Conservation (phyloP, 768 basidiomycete species). For the Pulveroboletus frians region DNA sequence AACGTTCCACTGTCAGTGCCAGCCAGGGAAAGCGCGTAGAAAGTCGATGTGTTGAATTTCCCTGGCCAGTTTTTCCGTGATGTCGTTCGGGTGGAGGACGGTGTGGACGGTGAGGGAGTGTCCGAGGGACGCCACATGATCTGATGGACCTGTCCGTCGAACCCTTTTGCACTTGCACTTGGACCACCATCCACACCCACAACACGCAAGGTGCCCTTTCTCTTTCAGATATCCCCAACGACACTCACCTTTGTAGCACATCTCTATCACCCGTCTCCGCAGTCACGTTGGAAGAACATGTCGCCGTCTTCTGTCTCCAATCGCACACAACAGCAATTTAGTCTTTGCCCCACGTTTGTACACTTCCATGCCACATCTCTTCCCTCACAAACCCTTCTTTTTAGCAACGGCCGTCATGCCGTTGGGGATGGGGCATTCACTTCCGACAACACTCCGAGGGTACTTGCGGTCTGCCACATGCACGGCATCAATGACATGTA, state of each 20-base stretch:
- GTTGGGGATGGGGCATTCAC: conserved; percentile 95
- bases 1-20: too few relatives aligned
- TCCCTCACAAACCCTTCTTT: conserved; percentile 11
- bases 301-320: conserved; percentile 69
- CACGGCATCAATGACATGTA: conserved; percentile 79
- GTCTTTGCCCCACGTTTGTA: conserved; percentile 87
- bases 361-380: conserved; percentile 15
- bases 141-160: not conserved
- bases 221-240: not conserved
- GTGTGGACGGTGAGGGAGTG: not conserved
- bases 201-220: conserved; percentile 5
- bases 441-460: conserved; percentile 71
- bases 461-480: conserved; percentile 82
- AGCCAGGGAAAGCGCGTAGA: not conserved
- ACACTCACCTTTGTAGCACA: conserved; percentile 5
- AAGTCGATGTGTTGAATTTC: not conserved
- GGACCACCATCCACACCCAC: not conserved
- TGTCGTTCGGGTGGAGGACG: not conserved
- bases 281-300: conserved; percentile 85
- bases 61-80: not conserved
- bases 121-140: conserved; percentile 15
- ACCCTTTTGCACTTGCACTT: conserved; percentile 6
- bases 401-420: conserved; percentile 91
- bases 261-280: conserved; percentile 3
- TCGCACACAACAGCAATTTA: conserved; percentile 75